Base-by-base conservation (phyloP, 192 early-diverging fungal genomes). In the Geranomyces michiganensis region DNA sequence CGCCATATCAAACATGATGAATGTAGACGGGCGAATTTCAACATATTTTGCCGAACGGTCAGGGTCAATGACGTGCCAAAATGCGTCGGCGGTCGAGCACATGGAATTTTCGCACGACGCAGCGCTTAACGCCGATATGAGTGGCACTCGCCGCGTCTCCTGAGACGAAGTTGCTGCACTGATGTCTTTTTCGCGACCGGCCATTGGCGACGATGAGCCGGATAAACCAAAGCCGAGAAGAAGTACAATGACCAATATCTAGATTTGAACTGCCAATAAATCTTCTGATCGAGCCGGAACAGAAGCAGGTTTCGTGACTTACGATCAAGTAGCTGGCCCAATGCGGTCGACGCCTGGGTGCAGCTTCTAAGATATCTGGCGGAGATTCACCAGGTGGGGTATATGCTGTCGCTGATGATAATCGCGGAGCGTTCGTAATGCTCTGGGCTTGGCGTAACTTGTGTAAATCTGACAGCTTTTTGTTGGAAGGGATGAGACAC, bases 41-140 rank as follows among this genome's bases (percentile, higher is more conserved):
- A 86, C 47, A 72, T 81, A 87, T 41, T 73, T 79, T 43, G 79
- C 79, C 8, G 60, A 65, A 19, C 79, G 44, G n/a, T 48, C 47
- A 12, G 82, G 84, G 72, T 89, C 85, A 3, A 89, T 73, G 13
- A 73, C 64, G 12, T 73, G 33, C 87, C 87, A 89, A 51, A 89
- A 82, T 9, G 72, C 65, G 21, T 78, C 73, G 21, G 76, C 76
- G 15, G 76, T 78, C 7, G 62, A 71, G 47, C 68, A 70, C 62
- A 81, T 68, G 3, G 79, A 66, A 41, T 74, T 53, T 43, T 80
- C 71, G 49, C 68, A 73, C 15, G 55, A 43, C 21, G 56, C 45
- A 61, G 31, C 46, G 58, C 6, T 67, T 15, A 32, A 30, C n/a
- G 45, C 24, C 19, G 63, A 22, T 33, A 26, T 62, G 30, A 60